Base-by-base conservation (phyloP, 305 asterid species). In the Withania somnifera region DNA sequence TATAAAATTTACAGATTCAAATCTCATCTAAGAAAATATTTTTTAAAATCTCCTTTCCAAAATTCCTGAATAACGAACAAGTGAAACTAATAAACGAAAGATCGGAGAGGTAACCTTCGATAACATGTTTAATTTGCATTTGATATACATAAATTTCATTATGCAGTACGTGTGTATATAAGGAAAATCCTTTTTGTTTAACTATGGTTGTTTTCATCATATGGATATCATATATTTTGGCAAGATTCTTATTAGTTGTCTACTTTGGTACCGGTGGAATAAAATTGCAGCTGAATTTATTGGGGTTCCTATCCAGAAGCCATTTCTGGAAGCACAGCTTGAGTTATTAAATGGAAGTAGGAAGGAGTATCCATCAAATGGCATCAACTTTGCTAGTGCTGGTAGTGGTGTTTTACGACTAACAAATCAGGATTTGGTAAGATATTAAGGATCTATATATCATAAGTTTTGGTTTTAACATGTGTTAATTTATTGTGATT, bases 311-410 rank as follows among this genome's bases (percentile, higher is more conserved):
- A 57, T 91, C 80, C 97, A 93, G 90, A 89, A 89, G 8, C 95
- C 98, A 24, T 93, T 82, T 77, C 58, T 87, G 64, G 93, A 89
- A 88, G 88, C 87, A 78, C 84, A 88, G 20, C 40, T 52, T 19
- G 91, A 90, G 84, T 75, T 90, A 54, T 14, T 14, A 24, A 90
- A 91, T 56, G 89, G 90, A 68, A 86, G 76, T 64, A 83, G 6
- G 10, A 87, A 83, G 40, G 82, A 42, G 58, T 89, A 84, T 79
- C 98, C 98, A 58, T 53, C 90, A 1, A 93, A 92, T 78, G 97
- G 97, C 11, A 83, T 94, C 84, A 94, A 94, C 84, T 94, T 94
- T 50, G 98, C 97, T 36, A 94, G 97, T 53, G 97, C 97, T 64
- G 98, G 98, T 17, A 94, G 98, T 79, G 98, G 98, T 45, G 92